A percentile compares a stretch with the other conserved stretches of the same genome.
Conservation (phyloP, 2,329 filamentous ascomycete genomes). For the Proliferodiscus dingleyae region DNA sequence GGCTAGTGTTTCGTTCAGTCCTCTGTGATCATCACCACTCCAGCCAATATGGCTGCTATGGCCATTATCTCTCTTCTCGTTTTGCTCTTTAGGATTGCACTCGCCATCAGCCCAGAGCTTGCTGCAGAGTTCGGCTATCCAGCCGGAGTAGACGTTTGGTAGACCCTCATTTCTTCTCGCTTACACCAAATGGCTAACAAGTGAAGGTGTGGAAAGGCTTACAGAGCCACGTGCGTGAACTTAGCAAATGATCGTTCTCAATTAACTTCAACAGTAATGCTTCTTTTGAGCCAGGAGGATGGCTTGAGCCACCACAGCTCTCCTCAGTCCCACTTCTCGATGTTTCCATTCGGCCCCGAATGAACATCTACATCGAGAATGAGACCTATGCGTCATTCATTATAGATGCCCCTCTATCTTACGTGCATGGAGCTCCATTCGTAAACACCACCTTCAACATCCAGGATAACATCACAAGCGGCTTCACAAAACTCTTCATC, state of each 20-base stretch:
- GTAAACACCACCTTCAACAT: conserved; percentile 21
- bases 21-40: background rate
- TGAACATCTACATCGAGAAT: conserved; percentile 41
- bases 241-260: background rate
- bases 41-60: background rate
- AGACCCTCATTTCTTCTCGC: background rate
- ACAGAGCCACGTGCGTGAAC: conserved; percentile 32
- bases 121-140: conserved; percentile 33
- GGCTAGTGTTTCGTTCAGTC: background rate
- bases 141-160: conserved; percentile 43
- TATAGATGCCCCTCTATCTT: conserved; percentile 36
- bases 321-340: conserved; percentile 35
- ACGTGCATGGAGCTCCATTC: conserved; percentile 33
- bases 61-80: background rate
- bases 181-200: background rate
- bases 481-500: conserved; percentile 19
- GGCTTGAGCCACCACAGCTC: conserved; percentile 34
- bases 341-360: conserved; percentile 38
- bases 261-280: conserved; percentile 34
- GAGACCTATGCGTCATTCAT: conserved; percentile 37
- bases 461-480: conserved; percentile 15
- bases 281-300: conserved; percentile 44
- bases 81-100: conserved; percentile 1
- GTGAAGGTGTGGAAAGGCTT: conserved; percentile 38
- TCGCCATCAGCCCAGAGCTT: conserved; percentile 14